These are phyloP conservation scores for Benincasa hispida DNA, from an alignment of 306 rosid genomes.

Conservation along the genomic window DNA sequence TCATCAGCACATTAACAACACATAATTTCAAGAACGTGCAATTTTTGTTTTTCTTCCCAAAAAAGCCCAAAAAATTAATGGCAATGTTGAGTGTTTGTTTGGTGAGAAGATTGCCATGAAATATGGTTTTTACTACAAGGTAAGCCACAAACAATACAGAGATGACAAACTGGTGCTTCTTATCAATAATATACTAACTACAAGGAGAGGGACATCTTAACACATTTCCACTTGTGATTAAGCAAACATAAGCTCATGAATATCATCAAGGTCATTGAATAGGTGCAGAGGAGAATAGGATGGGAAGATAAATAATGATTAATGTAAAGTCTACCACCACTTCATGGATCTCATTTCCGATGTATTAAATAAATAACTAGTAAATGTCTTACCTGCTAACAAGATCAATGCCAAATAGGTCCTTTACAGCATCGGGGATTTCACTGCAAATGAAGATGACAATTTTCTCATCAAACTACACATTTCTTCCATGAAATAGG, in stretches of 20 bases:
- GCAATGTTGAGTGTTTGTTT: not conserved
- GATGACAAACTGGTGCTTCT: not conserved
- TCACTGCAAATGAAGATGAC: constrained; percentile 48
- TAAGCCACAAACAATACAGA: not conserved
- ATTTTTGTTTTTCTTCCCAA: not conserved
- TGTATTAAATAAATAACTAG: not conserved
- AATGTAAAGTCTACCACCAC: not conserved
- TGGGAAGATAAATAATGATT: not conserved
- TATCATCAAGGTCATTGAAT: not conserved
- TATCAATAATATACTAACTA: not conserved
- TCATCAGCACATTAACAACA: constrained; percentile 4
- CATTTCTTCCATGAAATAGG: not conserved
- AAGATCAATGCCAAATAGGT: constrained; percentile 72
- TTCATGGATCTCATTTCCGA: not conserved
- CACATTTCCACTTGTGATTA: not conserved
- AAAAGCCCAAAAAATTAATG: not conserved
- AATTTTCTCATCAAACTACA: not conserved
- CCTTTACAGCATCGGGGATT: constrained; percentile 61
- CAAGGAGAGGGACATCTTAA: not conserved
- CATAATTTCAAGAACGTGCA: not conserved
- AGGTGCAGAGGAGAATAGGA: not conserved
- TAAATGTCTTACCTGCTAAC: constrained; percentile 55
- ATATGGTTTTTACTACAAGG: not conserved
- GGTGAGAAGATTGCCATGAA: not conserved
- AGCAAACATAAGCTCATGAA: not conserved